Evolutionary conservation across 2,329 filamentous ascomycete species (phyloP).

Genomic region (Talaromyces sp.): DNA sequence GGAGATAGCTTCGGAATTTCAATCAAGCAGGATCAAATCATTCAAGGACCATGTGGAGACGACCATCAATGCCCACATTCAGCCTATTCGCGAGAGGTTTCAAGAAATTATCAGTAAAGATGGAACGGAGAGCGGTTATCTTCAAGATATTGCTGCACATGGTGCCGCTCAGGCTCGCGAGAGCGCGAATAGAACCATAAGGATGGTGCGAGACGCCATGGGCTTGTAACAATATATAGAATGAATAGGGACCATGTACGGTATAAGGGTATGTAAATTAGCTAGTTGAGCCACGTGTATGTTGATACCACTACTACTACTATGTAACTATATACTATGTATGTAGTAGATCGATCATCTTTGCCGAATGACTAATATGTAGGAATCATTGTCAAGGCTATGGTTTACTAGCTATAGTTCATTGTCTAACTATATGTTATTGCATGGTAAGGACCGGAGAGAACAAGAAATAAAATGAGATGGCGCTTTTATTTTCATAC

Average conservation of each 20-base stretch:
- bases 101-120: slow-evolving; percentile 28
- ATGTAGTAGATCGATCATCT: background rate
- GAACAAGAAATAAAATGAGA: background rate
- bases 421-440: no score
- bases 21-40: slow-evolving; percentile 48
- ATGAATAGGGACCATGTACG: background rate
- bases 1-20: slow-evolving; percentile 47
- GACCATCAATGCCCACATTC: slow-evolving; percentile 29
- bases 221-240: slow-evolving; percentile 26
- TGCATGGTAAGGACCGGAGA: background rate
- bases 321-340: no score
- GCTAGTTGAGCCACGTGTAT: background rate
- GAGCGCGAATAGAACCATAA: slow-evolving; percentile 34
- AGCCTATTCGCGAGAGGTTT: slow-evolving; percentile 35
- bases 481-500: background rate
- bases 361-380: slow-evolving; percentile 7
- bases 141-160: slow-evolving; percentile 31
- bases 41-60: slow-evolving; percentile 64
- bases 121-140: slow-evolving; percentile 25
- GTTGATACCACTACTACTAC: no score
- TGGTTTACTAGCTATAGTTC: background rate
- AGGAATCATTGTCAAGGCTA: background rate
- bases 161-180: slow-evolving; percentile 31
- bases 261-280: background rate
- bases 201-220: slow-evolving; percentile 29